These are phyloP conservation scores for Heterobasidion occidentale DNA, from an alignment of 1,284 basidiomycete genomes.

Conservation along the genomic window DNA sequence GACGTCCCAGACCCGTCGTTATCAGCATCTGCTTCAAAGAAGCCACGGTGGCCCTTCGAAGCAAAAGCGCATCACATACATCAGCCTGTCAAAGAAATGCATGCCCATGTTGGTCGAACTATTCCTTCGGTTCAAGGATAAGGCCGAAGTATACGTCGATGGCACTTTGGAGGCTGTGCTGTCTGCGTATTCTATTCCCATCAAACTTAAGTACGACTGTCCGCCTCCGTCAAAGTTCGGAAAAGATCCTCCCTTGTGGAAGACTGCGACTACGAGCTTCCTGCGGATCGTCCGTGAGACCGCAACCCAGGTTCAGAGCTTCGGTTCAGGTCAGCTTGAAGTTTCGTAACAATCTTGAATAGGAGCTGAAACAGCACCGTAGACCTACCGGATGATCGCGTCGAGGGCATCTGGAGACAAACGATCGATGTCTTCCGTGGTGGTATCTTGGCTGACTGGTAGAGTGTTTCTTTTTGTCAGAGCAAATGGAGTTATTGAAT, in stretches of 20 bases:
- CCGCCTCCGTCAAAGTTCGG: slow-evolving; percentile 82
- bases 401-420: slow-evolving; percentile 80
- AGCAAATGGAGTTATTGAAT: not conserved
- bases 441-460: slow-evolving; percentile 83
- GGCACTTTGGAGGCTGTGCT: slow-evolving; percentile 80
- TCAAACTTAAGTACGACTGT: slow-evolving; percentile 93
- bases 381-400: slow-evolving; percentile 53
- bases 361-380: not conserved
- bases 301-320: slow-evolving; percentile 36
- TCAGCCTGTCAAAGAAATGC: slow-evolving; percentile 79
- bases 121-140: slow-evolving; percentile 55
- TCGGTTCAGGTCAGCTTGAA: slow-evolving; percentile 28
- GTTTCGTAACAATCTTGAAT: not conserved
- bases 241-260: slow-evolving; percentile 84
- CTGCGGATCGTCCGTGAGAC: slow-evolving; percentile 63
- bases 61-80: slow-evolving; percentile 71
- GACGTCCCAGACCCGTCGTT: slow-evolving; percentile 30
- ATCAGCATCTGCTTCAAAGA: slow-evolving; percentile 21
- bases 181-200: slow-evolving; percentile 82
- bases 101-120: slow-evolving; percentile 79
- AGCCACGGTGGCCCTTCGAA: slow-evolving; percentile 62
- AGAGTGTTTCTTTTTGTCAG: slow-evolving; percentile 15
- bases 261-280: slow-evolving; percentile 75
- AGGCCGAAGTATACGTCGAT: slow-evolving; percentile 62
- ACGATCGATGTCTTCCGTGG: slow-evolving; percentile 81